Evolutionary conservation across 768 basidiomycete genomes (phyloP), one percentile per base, ranked within the genome.

Genomic region (Macrolepiota dolichaula): DNA sequence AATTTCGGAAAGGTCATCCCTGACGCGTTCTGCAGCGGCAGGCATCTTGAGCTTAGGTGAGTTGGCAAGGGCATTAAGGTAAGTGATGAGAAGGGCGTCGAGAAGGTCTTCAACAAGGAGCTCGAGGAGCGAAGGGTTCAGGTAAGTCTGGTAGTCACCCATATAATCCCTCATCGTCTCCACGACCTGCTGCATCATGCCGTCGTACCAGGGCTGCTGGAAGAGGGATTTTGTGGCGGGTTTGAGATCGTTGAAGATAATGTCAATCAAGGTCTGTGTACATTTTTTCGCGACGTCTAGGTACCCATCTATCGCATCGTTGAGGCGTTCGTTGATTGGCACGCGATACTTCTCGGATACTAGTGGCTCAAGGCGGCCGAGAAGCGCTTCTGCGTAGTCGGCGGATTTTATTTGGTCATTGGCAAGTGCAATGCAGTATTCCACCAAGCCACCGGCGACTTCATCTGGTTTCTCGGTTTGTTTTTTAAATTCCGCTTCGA

Each of bases 401-500:
- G 96, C 97, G 11, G 88, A 92, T 74, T 96, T 96, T 76, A 98
- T 87, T 74, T 96, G 95, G 76, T 98, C 97, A 75, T 98, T 98
- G 57, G 96, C 96, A 27, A 98, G 85, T 13, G 96, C 96, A 69
- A 98, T 93, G 70, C 91, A 87, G 74, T 98, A 98, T 75, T 98
- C 96, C 57, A 94, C 94, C 42, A 99, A 77, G 1, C 97, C 97
- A 17, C 88, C 87, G 4, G 89, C 83, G 2, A 88, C 83, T 66
- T 96, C 94, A 27, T 96, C 94, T 2, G 92, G 91, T 70, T 92
- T 92, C 67, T 95, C 92, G 5, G 84, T 78, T 68, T 92, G 91
- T 66, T 91, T 91, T 77, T 92, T 94, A 77, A 85, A 86, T 70
- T 99, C 97, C 5, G 79, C 73, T 42, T 96, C 94, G 51, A 99